Percentiles rank a stretch among this genome's conserved stretches.
Evolutionary conservation across 2,329 filamentous ascomycete genomes (phyloP).

Genomic region (Ceratocystis colombiana): DNA sequence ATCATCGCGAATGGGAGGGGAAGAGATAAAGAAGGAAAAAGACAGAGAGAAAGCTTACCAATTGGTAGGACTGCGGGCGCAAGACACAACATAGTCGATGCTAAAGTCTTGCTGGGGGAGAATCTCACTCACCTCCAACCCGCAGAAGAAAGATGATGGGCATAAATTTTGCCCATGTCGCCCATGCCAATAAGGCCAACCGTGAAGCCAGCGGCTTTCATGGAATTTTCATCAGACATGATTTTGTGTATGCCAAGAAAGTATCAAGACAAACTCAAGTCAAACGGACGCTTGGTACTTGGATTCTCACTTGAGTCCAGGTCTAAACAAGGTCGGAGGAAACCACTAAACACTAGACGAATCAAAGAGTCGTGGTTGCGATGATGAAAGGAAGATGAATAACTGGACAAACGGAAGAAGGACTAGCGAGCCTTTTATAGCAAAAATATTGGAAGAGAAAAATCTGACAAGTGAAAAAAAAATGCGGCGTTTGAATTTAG

Average conservation of each 20-base stretch:
- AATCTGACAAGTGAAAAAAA: background rate
- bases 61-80: slow-evolving; percentile 27
- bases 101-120: slow-evolving; percentile 23
- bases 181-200: slow-evolving; percentile 98
- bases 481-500: slow-evolving; percentile 10
- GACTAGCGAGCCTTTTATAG: slow-evolving; percentile 18
- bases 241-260: background rate
- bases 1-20: slow-evolving; percentile 53
- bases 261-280: background rate
- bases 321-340: background rate
- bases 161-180: slow-evolving; percentile 99
- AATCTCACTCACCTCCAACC: slow-evolving; percentile 74
- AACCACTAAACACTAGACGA: background rate
- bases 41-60: slow-evolving; percentile 33
- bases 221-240: slow-evolving; percentile 29
- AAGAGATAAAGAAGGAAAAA: slow-evolving; percentile 21
- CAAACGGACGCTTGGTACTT: background rate
- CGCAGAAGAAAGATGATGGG: slow-evolving; percentile 72
- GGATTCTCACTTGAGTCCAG: slow-evolving; percentile 7
- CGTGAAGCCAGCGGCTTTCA: slow-evolving; percentile 53
- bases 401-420: background rate
- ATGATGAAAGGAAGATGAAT: slow-evolving; percentile 17
- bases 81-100: slow-evolving; percentile 7
- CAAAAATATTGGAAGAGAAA: slow-evolving; percentile 5
- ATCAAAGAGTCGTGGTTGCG: background rate